These are phyloP conservation scores for Russula dissimulans DNA, from an alignment of 768 basidiomycete genomes.

Conservation along the genomic window DNA sequence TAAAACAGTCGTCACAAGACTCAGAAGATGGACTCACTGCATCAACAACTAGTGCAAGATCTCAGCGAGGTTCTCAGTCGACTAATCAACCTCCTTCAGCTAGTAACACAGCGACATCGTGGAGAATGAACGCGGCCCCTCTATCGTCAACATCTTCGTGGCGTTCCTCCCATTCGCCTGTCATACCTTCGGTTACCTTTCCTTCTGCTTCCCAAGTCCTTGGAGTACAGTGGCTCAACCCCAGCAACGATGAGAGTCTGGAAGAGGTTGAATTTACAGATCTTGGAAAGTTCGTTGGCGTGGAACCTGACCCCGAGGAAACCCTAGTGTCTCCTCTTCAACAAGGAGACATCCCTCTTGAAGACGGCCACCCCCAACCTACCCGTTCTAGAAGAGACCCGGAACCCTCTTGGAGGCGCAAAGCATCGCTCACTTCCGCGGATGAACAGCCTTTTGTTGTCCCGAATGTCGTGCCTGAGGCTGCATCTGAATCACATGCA, in stretches of 20 bases:
- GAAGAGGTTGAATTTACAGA: conserved; percentile 80
- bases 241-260: conserved; percentile 47
- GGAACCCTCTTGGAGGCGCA: conserved; percentile 38
- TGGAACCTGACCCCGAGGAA: conserved; percentile 23
- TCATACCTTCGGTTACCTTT: conserved; percentile 27
- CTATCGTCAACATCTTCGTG: conserved; percentile 24
- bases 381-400: conserved; percentile 28
- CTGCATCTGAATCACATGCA: neutral
- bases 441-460: conserved; percentile 10
- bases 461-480: neutral
- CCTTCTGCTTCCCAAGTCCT: conserved; percentile 26
- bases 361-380: conserved; percentile 30
- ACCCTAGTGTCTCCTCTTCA: neutral
- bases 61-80: conserved; percentile 18
- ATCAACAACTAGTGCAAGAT: conserved; percentile 10
- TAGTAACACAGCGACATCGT: conserved; percentile 42
- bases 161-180: conserved; percentile 24
- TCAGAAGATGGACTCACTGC: conserved; percentile 1
- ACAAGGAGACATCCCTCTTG: conserved; percentile 18
- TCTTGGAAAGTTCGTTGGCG: conserved; percentile 57
- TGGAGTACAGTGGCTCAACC: conserved; percentile 31
- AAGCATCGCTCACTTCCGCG: conserved; percentile 5
- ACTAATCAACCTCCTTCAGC: neutral
- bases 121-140: conserved; percentile 48
- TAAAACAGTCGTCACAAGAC: conserved; percentile 23